Percentiles rank a stretch among this genome's conserved stretches.
These are phyloP conservation scores for Rhytidhysteron rufulum DNA, from an alignment of 2,329 filamentous ascomycete genomes.

Conservation along the genomic window DNA sequence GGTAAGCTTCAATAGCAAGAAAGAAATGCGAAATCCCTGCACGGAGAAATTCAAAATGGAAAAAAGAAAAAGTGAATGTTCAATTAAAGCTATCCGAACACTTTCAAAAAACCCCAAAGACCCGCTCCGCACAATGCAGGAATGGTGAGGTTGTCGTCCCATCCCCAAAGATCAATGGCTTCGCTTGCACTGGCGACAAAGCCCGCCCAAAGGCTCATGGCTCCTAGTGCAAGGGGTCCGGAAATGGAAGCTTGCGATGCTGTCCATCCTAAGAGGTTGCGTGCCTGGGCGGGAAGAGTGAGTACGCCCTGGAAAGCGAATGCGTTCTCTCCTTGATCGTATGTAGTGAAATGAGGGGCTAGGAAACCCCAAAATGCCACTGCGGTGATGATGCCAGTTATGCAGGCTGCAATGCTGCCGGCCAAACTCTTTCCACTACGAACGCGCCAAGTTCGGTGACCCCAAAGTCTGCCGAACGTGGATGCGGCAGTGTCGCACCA, in stretches of 20 bases:
- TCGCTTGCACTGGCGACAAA: constrained; percentile 85
- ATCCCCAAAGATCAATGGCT: constrained; percentile 83
- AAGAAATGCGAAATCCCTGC: too few species aligned
- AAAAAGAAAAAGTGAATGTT: too few species aligned
- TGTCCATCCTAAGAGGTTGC: constrained; percentile 59
- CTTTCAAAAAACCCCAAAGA: constrained; percentile 85
- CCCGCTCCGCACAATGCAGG: constrained; percentile 84
- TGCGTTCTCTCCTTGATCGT: constrained; percentile 46
- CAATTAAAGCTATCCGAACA: constrained; percentile 57
- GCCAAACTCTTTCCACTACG: constrained; percentile 87
- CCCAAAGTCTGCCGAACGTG: constrained; percentile 87
- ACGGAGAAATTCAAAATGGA: too few species aligned
- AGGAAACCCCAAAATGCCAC: constrained; percentile 85
- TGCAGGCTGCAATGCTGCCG: constrained; percentile 78
- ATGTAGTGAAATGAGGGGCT: constrained; percentile 51
- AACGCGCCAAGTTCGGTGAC: constrained; percentile 80
- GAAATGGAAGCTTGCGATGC: constrained; percentile 58
- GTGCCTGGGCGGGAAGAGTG: constrained; percentile 60
- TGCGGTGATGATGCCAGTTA: constrained; percentile 78
- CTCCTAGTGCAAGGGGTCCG: constrained; percentile 68
- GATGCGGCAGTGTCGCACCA: constrained; percentile 98
- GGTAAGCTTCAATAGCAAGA: too few species aligned
- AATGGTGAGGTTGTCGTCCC: constrained; percentile 98
- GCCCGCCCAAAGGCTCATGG: constrained; percentile 85
- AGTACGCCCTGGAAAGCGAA: constrained; percentile 82